These are phyloP conservation scores for Myriosclerotinia scirpicola DNA, from an alignment of 2,329 filamentous ascomycete genomes.

Conservation along the genomic window DNA sequence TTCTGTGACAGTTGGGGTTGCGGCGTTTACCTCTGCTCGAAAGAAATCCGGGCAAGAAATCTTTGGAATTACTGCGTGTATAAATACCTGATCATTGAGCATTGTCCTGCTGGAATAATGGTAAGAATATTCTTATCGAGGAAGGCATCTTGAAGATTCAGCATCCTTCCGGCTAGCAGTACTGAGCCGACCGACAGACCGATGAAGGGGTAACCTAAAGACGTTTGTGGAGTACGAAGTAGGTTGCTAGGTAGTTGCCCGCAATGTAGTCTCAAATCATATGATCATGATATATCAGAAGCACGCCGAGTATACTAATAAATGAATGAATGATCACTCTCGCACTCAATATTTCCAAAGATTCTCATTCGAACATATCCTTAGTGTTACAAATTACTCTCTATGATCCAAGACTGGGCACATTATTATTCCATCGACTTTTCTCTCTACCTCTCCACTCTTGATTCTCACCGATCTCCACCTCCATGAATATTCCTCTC, in stretches of 20 bases:
- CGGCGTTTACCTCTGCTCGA: constrained; percentile 44
- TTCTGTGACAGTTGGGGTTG: constrained; percentile 44
- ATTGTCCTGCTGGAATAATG: neutral
- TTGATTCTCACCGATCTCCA: neutral
- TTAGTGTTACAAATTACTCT: neutral
- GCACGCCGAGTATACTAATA: neutral
- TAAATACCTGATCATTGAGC: neutral
- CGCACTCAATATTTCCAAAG: neutral
- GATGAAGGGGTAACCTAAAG: too few relatives aligned
- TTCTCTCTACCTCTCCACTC: neutral
- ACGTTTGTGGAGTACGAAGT: too few relatives aligned
- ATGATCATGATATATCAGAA: neutral
- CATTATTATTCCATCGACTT: neutral
- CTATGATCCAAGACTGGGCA: constrained; percentile 2
- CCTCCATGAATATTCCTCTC: constrained; percentile 1
- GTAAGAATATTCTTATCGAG: too few relatives aligned
- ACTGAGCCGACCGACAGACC: too few relatives aligned
- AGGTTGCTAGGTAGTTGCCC: too few relatives aligned
- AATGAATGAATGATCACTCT: neutral
- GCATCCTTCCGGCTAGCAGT: too few relatives aligned
- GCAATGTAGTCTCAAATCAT: neutral
- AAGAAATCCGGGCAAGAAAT: constrained; percentile 39
- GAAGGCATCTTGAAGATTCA: too few relatives aligned
- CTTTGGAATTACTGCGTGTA: neutral
- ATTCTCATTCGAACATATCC: neutral